A percentile compares a stretch with the other conserved stretches of the same genome.
Evolutionary conservation across 371 early-diverging fungal species (phyloP).

Genomic region (Ecytonucleospora hepatopenaei): DNA sequence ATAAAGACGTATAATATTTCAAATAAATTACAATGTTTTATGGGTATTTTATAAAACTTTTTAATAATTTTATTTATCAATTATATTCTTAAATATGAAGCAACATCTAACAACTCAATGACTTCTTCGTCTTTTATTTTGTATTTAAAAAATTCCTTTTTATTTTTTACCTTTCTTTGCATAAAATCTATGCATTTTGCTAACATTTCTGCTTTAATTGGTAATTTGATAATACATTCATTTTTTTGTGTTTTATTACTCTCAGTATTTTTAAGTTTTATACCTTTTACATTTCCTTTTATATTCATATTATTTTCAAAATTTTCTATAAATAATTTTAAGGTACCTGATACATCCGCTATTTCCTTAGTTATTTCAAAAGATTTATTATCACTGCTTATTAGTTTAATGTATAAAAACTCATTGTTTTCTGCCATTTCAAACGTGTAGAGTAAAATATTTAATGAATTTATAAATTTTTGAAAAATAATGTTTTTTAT

Average conservation of each 20-base stretch:
- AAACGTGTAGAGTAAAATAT: too few relatives aligned
- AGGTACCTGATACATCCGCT: slow-evolving; percentile 15
- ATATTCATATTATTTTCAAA: too few relatives aligned
- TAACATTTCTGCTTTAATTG: slow-evolving; percentile 34
- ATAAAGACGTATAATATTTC: too few relatives aligned
- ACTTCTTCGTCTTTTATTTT: slow-evolving; percentile 49
- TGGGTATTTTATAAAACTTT: neutral
- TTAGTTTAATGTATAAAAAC: slow-evolving; percentile 31
- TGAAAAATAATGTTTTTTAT: too few relatives aligned
- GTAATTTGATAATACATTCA: slow-evolving; percentile 24
- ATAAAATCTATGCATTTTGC: slow-evolving; percentile 52
- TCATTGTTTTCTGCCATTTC: too few relatives aligned
- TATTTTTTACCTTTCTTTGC: slow-evolving; percentile 24
- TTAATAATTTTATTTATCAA: neutral
- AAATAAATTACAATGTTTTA: neutral
- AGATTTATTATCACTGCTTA: slow-evolving; percentile 24
- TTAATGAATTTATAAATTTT: too few relatives aligned
- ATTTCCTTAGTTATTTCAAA: slow-evolving; percentile 38
- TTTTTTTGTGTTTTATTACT: slow-evolving; percentile 29
- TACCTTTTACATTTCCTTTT: too few relatives aligned
- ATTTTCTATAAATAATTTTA: slow-evolving; percentile 35
- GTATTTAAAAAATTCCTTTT: slow-evolving; percentile 22
- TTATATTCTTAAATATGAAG: slow-evolving; percentile 51
- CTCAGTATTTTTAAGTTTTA: too few relatives aligned
- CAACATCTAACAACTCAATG: slow-evolving; percentile 52